Percentiles rank a stretch among this genome's conserved stretches.
Evolutionary conservation across 1,284 basidiomycete species (phyloP).

Genomic region (Puccinia polysora): DNA sequence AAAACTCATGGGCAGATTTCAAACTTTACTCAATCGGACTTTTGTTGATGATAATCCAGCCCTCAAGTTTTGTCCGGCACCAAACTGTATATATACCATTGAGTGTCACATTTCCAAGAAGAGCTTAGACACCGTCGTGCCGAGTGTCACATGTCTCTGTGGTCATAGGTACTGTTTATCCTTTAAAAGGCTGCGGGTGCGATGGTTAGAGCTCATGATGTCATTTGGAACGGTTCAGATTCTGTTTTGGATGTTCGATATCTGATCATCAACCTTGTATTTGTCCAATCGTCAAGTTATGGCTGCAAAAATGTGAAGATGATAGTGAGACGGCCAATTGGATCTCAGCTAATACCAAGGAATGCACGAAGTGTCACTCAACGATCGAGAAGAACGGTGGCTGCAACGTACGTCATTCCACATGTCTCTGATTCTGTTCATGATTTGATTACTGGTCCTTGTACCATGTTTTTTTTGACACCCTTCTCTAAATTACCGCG

Average conservation of each 20-base stretch:
- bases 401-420: conserved; percentile 74
- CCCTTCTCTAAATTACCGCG: conserved; percentile 2
- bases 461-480: no score
- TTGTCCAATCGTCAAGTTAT: conserved; percentile 80
- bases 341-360: conserved; percentile 99
- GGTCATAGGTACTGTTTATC: conserved; percentile 66
- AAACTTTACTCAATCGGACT: conserved; percentile 78
- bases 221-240: no score
- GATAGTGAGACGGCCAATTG: conserved; percentile 98
- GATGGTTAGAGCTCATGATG: no score
- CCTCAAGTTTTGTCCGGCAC: conserved; percentile 83
- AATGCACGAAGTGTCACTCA: conserved; percentile 87
- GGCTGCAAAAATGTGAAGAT: conserved; percentile 95
- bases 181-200: neutral
- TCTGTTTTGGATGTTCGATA: conserved; percentile 54
- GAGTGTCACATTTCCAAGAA: conserved; percentile 66
- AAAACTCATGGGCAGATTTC: conserved; percentile 58
- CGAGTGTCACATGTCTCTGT: conserved; percentile 74
- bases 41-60: conserved; percentile 79
- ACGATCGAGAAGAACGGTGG: conserved; percentile 99
- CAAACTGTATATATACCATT: conserved; percentile 68
- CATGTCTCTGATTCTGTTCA: no score
- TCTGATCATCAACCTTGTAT: conserved; percentile 82
- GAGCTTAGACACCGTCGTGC: conserved; percentile 69
- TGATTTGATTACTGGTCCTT: no score